Percentiles rank a stretch among this genome's conserved stretches.
Conservation (phyloP, 1,284 basidiomycete genomes). For the Erythrobasidium hasegawianum region DNA sequence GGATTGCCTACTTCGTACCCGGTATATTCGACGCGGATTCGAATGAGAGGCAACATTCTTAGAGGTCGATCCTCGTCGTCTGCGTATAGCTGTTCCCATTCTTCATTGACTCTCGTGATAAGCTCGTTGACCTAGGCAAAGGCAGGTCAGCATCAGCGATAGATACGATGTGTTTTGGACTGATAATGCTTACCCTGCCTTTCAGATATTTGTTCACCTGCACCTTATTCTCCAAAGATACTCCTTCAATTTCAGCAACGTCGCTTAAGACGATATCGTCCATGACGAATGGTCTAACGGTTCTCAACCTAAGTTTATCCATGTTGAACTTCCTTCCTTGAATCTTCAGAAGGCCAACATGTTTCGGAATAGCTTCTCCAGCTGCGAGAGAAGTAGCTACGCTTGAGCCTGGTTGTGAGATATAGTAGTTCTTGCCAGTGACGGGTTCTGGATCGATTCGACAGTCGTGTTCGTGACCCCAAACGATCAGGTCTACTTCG, state of each 20-base stretch:
- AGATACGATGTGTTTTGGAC: too few relatives aligned
- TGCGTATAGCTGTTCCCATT: constrained; percentile 75
- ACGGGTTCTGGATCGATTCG: constrained; percentile 85
- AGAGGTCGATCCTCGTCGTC: constrained; percentile 53
- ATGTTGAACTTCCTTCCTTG: constrained; percentile 82
- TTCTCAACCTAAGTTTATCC: constrained; percentile 77
- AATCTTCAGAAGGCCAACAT: constrained; percentile 79
- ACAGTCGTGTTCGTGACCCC: constrained; percentile 99
- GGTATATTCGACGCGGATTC: constrained; percentile 82
- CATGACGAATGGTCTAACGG: constrained; percentile 91
- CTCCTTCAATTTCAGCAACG: constrained; percentile 56
- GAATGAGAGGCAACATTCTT: constrained; percentile 80
- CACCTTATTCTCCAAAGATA: constrained; percentile 74
- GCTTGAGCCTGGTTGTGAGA: constrained; percentile 91
- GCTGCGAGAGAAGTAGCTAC: constrained; percentile 89
- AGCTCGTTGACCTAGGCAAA: constrained; percentile 68
- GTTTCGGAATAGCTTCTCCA: constrained; percentile 86
- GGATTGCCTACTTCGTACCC: constrained; percentile 88
- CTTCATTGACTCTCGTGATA: constrained; percentile 67
- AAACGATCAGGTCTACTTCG: constrained; percentile 85
- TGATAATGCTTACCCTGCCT: constrained; percentile 57
- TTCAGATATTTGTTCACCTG: constrained; percentile 76
- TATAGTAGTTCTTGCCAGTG: constrained; percentile 82
- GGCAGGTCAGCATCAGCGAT: too few relatives aligned
- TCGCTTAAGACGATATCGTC: constrained; percentile 73